Conservation (phyloP, 2,329 filamentous ascomycete genomes). For the Colletotrichum chrysophilum region DNA sequence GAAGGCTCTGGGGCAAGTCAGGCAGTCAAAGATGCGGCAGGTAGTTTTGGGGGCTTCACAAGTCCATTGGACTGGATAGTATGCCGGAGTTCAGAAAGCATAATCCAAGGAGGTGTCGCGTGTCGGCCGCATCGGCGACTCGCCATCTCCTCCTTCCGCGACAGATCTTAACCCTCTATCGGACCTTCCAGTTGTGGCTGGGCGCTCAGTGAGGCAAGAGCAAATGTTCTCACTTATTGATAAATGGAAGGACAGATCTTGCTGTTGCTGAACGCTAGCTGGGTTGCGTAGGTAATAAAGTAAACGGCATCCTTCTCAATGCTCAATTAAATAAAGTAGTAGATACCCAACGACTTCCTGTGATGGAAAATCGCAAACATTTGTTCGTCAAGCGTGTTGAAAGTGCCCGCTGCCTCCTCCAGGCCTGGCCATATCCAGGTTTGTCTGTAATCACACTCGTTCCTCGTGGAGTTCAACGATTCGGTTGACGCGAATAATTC, state of each 20-base stretch:
- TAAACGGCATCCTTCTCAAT: neutral
- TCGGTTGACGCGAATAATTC: slow-evolving; percentile 32
- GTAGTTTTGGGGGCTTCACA: neutral
- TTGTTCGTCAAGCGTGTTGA: neutral
- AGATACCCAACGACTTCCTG: neutral
- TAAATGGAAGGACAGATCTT: neutral
- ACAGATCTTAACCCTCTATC: neutral
- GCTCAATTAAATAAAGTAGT: neutral
- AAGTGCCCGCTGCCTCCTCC: neutral
- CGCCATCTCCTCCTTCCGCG: neutral
- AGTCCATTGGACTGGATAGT: neutral
- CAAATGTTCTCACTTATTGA: neutral
- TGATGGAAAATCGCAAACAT: neutral
- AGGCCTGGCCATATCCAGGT: neutral
- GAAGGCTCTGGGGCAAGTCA: neutral
- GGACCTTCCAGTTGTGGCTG: neutral
- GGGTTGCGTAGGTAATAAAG: neutral
- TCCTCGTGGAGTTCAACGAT: slow-evolving; percentile 37
- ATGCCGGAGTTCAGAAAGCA: neutral
- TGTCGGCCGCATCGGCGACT: neutral
- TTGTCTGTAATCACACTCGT: slow-evolving; percentile 21
- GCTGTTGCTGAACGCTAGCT: neutral
- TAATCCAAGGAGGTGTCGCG: neutral
- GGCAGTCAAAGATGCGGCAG: neutral
- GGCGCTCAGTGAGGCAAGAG: neutral